Conservation (phyloP, 352 stramenopile species). For the Phytophthora tubulina region DNA sequence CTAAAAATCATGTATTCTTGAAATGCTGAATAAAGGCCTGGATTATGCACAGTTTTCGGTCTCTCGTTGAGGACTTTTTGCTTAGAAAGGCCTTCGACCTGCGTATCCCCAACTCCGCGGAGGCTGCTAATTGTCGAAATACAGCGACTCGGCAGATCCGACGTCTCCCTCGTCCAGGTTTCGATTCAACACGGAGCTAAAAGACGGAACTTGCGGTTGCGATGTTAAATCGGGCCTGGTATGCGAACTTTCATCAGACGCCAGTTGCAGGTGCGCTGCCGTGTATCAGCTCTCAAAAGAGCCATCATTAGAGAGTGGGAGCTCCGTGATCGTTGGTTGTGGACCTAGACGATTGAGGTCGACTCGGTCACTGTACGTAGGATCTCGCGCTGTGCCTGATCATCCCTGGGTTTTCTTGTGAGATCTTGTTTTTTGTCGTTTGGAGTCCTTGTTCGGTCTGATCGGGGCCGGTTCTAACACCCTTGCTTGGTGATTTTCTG, state of each 20-base stretch:
- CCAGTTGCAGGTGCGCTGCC: too few species aligned
- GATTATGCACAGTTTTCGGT: not conserved
- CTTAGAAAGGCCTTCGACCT: conserved; percentile 2
- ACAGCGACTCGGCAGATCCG: not conserved
- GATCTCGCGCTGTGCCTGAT: conserved; percentile 1
- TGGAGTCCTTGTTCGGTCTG: not conserved
- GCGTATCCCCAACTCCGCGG: conserved; percentile 2
- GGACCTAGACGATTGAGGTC: not conserved
- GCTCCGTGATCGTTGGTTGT: not conserved
- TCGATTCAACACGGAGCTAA: not conserved
- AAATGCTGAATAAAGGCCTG: not conserved
- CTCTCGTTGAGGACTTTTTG: not conserved
- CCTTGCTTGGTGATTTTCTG: not conserved
- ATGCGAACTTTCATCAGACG: too few species aligned
- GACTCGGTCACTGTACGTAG: conserved; percentile 1
- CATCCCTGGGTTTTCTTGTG: conserved; percentile 4
- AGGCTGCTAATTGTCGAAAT: not conserved
- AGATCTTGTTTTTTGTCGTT: not conserved
- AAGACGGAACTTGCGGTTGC: not conserved
- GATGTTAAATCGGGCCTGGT: not conserved
- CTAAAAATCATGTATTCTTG: not conserved
- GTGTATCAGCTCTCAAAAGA: too few species aligned
- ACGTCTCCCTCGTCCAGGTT: not conserved
- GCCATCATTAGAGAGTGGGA: not conserved
- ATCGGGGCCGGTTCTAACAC: not conserved